Base-by-base conservation (phyloP, 2,329 filamentous ascomycete species). In the Fonsecaea pedrosoi region DNA sequence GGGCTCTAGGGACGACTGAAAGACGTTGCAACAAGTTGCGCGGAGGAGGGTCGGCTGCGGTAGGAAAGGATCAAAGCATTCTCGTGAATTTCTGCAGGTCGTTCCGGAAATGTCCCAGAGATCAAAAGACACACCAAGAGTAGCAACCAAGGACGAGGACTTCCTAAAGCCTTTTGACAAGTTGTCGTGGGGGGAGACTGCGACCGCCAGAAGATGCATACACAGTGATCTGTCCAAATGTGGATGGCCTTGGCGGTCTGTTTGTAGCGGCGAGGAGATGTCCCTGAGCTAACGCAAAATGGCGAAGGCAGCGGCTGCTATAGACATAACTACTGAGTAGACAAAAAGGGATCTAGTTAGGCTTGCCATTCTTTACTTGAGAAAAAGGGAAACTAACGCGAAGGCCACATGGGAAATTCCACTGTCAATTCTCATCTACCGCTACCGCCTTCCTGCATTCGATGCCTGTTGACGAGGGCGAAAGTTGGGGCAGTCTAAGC, bases 191-290 rank as follows among this genome's bases (percentile, higher is more conserved):
- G 48, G 48, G 15, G 45, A 30, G 35, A 53, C 59, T 54, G 45
- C 48, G 18, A 61, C 45, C 45, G 21, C 45, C 45, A 50, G 45
- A 50, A 25, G 45, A 50, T 54, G 35, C 42, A 37, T 53, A 35
- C 53, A 40, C 21, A 61, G 59, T 50, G 48, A 61, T 61, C 59
- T 61, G 59, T 61, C 59, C 59, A 61, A 61, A 61, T 61, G 59
- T 61, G 59, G 59, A 61, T 50, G 53, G 59, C 45, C 57, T 60
- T 60, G 57, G 57, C 57, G 18, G 42, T 18, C 9, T 25, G 18
- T 12, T 50, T 50, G 45, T 50, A 50, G 45, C 45, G 45, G 45
- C 45, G 2, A 25, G 18, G 18, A 30, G 18, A 30, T 13, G 18
- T 30, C 21, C 5, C 9, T 50, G 9, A 13, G 25, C 45, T 50